Conservation (phyloP, 495 filamentous ascomycete genomes). For the Saxophila tyrrhenica region DNA sequence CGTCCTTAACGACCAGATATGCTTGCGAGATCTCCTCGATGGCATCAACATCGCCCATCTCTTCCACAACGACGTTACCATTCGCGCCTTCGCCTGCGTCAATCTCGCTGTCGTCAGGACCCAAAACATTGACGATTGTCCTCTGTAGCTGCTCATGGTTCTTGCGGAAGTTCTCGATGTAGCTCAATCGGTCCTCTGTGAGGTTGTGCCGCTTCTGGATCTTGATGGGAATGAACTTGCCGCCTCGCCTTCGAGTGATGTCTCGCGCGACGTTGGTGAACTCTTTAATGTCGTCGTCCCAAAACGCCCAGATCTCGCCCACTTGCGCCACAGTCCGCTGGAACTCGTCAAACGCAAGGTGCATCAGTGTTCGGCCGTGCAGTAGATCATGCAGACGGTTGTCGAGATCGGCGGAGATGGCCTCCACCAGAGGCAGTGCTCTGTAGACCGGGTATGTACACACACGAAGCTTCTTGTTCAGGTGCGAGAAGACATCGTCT, state of each 20-base stretch:
- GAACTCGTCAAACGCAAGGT: slow-evolving; percentile 86
- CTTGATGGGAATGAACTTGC: slow-evolving; percentile 98
- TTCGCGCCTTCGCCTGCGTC: slow-evolving; percentile 34
- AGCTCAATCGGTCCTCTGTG: slow-evolving; percentile 79
- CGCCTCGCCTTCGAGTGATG: slow-evolving; percentile 76
- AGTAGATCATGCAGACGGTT: slow-evolving; percentile 72
- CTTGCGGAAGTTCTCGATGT: slow-evolving; percentile 84
- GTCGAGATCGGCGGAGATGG: slow-evolving; percentile 92
- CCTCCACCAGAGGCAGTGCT: slow-evolving; percentile 87
- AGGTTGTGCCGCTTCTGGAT: slow-evolving; percentile 71
- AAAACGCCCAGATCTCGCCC: slow-evolving; percentile 74
- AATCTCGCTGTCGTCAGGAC: slow-evolving; percentile 42
- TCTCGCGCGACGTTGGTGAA: slow-evolving; percentile 96
- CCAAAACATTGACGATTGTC: slow-evolving; percentile 90
- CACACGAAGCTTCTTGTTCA: slow-evolving; percentile 93
- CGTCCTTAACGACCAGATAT: slow-evolving; percentile 82
- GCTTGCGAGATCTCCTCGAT: slow-evolving; percentile 91
- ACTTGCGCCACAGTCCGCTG: slow-evolving; percentile 69
- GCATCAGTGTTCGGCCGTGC: slow-evolving; percentile 75
- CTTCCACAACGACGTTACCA: slow-evolving; percentile 65
- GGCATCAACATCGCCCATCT: slow-evolving; percentile 96
- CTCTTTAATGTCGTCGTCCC: slow-evolving; percentile 93
- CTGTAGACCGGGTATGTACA: slow-evolving; percentile 88
- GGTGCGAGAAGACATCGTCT: slow-evolving; percentile 73
- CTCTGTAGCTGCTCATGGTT: slow-evolving; percentile 95